phyloP scores from a whole-genome alignment of 2,329 filamentous ascomycete species.

The Byssoonygena ceratinophila region DNA sequence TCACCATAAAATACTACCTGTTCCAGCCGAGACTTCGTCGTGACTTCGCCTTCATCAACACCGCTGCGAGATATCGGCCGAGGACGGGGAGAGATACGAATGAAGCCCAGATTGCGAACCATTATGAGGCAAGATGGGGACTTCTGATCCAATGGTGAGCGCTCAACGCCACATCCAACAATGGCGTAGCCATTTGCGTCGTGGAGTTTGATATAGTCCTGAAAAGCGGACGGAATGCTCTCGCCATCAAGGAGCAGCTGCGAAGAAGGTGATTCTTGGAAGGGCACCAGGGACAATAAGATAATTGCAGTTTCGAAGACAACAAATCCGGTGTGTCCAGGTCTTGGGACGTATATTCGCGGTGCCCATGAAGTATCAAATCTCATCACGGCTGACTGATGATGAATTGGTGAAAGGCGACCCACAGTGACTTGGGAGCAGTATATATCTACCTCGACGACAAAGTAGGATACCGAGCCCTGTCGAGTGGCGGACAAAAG shows the following conservation, averaged over 20 bases:
- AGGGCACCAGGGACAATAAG: conserved; percentile 59
- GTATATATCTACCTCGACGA: conserved; percentile 61
- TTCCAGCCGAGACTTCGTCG: conserved; percentile 79
- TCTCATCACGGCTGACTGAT: conserved; percentile 47
- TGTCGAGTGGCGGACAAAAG: conserved; percentile 49
- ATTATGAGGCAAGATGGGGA: conserved; percentile 42
- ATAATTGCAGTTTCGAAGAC: conserved; percentile 70
- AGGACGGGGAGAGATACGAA: conserved; percentile 42
- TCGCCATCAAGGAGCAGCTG: conserved; percentile 62
- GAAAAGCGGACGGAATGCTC: conserved; percentile 56
- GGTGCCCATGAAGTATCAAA: conserved; percentile 41
- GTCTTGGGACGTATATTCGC: conserved; percentile 64
- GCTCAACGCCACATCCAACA: conserved; percentile 42
- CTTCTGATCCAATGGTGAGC: conserved; percentile 30
- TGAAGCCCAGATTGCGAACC: conserved; percentile 47
- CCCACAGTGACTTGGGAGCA: conserved; percentile 46
- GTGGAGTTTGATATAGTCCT: conserved; percentile 76
- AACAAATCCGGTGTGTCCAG: conserved; percentile 69
- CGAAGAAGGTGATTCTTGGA: conserved; percentile 60
- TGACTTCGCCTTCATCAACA: conserved; percentile 45
- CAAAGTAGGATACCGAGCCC: conserved; percentile 53
- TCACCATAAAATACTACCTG: conserved; percentile 87
- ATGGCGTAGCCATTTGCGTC: conserved; percentile 41
- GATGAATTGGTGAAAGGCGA: conserved; percentile 57
- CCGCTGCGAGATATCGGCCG: conserved; percentile 38